Evolutionary conservation across 2,329 filamentous ascomycete genomes (phyloP).

Genomic region (Dactylonectria macrodidyma): DNA sequence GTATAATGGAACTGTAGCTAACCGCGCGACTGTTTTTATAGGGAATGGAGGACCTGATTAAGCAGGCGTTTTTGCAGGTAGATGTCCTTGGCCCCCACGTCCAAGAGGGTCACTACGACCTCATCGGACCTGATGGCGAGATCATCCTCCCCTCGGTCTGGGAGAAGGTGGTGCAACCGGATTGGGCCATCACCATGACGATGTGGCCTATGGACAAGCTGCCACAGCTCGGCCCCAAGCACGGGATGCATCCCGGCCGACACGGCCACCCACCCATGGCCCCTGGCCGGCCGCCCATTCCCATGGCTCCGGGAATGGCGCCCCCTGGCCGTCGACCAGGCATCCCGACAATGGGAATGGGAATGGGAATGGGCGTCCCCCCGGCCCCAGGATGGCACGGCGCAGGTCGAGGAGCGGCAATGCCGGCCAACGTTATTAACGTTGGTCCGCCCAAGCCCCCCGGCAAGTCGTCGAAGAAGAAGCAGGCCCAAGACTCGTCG

Average conservation of each 20-base stretch:
- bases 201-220: constrained; percentile 72
- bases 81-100: constrained; percentile 84
- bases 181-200: constrained; percentile 69
- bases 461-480: constrained; percentile 43
- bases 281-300: constrained; percentile 8
- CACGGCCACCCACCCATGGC: constrained; percentile 31
- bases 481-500: constrained; percentile 34
- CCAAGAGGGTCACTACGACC: constrained; percentile 83
- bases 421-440: constrained; percentile 41
- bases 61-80: constrained; percentile 86
- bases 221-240: constrained; percentile 46
- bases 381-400: constrained; percentile 46
- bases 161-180: constrained; percentile 86
- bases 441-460: constrained; percentile 40
- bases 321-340: too few relatives aligned
- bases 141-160: constrained; percentile 85
- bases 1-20: constrained; percentile 34
- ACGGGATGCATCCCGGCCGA: constrained; percentile 33
- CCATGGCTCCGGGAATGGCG: constrained; percentile 21
- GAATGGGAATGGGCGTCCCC: constrained; percentile 23
- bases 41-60: constrained; percentile 90
- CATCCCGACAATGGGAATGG: too few relatives aligned
- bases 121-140: constrained; percentile 84
- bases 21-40: constrained; percentile 54
- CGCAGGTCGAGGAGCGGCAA: constrained; percentile 9